Percentiles rank a stretch among this genome's conserved stretches.
Conservation (phyloP, 305 asterid species). For the Plantago lanceolata region DNA sequence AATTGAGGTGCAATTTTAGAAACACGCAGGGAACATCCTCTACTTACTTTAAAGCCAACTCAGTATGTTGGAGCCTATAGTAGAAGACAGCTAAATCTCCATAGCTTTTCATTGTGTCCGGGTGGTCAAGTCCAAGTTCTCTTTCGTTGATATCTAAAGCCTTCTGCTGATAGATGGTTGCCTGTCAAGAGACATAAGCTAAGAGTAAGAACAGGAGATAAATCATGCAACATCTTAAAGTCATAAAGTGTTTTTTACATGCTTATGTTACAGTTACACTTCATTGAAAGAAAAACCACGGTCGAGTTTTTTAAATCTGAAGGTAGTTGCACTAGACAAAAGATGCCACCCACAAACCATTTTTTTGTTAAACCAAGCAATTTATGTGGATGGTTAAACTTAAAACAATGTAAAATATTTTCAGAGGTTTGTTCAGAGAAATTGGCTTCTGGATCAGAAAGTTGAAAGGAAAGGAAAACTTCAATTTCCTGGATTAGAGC, state of each 20-base stretch:
- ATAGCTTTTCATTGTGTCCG: conserved; percentile 92
- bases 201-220: conserved; percentile 19
- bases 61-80: conserved; percentile 87
- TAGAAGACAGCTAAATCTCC: conserved; percentile 92
- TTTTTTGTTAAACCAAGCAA: too few species aligned
- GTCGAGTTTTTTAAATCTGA: not conserved
- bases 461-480: conserved; percentile 4
- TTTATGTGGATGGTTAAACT: too few species aligned
- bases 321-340: conserved; percentile 6
- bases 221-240: conserved; percentile 17
- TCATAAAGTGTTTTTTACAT: not conserved
- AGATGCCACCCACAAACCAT: conserved; percentile 7
- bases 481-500: conserved; percentile 20
- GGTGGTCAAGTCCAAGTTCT: conserved; percentile 90
- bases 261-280: not conserved
- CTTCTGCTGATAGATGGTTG: conserved; percentile 85
- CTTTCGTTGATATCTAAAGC: conserved; percentile 91
- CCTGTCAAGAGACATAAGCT: conserved; percentile 40
- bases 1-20: conserved; percentile 4
- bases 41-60: conserved; percentile 76
- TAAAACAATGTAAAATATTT: too few species aligned
- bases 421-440: too few species aligned
- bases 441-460: too few species aligned
- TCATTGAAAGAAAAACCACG: not conserved
- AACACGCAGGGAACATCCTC: conserved; percentile 16